Evolutionary conservation across 1,284 basidiomycete species (phyloP), one percentile per base, ranked within the genome.

Genomic region (Athelia psychrophila): DNA sequence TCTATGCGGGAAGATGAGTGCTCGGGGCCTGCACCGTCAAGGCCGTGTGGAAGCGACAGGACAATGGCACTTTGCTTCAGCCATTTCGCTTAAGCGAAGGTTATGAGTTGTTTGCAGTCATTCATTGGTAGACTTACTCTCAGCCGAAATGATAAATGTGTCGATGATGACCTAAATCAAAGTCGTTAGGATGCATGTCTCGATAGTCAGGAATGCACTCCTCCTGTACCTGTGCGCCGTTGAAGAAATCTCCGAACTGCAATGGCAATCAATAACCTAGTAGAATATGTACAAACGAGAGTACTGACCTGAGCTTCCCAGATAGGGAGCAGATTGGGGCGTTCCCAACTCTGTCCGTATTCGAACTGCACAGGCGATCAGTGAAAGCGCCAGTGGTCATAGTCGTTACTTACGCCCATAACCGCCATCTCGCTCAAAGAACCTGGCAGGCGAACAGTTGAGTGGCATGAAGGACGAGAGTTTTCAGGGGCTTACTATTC

Each of bases 1-100:
- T 96, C 93, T 35, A 95, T 77, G 25, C 92, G 83, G 48, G 84
- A 88, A 2, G 88, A 91, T 0, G 91, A 93, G 65, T 96, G 93
- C 64, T 96, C 93, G 0, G 93, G 93, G 2, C 93, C 93, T 15
- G 91, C 91, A 23, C 93, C 93, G 60, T 95, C 93, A 15, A 91
- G 77, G 4, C 91, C 92, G 58, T 95, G 92, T 18, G 92, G 92
- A 5, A 97, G 76, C 53, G 93, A 81, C 60, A 97, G 72, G 3
- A 94, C 88, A 35, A 96, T 79, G 1, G 91, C 94, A 56, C 91
- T 95, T 71, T 96, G 92, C 66, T 88, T 93, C 53, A 94, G 71
- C 94, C 94, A 97, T 75, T 97, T 97, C 3, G 91, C 91, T 93
- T 30, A 30, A 30, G 13, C 27, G 27, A 30, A 30, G 56, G 35